phyloP scores from a whole-genome alignment of 768 basidiomycete genomes.

The Lyophyllum atratum region DNA sequence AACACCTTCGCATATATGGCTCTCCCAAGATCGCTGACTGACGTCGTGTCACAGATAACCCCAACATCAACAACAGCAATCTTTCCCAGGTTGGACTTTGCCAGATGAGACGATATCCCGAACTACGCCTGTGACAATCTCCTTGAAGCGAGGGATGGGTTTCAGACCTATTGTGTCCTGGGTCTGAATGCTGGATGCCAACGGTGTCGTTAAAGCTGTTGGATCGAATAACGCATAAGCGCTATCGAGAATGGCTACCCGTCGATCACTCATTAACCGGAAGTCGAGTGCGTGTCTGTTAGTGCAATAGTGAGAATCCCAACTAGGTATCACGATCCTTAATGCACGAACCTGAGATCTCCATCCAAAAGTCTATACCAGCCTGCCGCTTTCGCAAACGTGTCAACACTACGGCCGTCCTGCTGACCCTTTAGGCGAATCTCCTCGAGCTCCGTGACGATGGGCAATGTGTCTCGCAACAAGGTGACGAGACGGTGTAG shows the following conservation, averaged over 20 bases:
- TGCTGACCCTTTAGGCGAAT: conserved; percentile 40
- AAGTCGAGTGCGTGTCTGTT: conserved; percentile 78
- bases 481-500: conserved; percentile 68
- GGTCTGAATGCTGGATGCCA: not conserved
- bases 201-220: conserved; percentile 14
- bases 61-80: conserved; percentile 64
- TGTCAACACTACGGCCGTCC: conserved; percentile 48
- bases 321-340: not conserved
- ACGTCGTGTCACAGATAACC: conserved; percentile 54
- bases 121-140: conserved; percentile 53
- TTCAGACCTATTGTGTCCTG: conserved; percentile 42
- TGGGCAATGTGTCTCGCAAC: conserved; percentile 75
- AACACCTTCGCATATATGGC: conserved; percentile 33
- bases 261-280: conserved; percentile 66
- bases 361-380: conserved; percentile 81
- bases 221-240: conserved; percentile 57
- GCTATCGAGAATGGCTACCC: conserved; percentile 74
- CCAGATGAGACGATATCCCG: conserved; percentile 36
- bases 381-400: conserved; percentile 77
- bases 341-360: conserved; percentile 54
- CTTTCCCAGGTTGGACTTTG: conserved; percentile 32
- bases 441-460: conserved; percentile 70
- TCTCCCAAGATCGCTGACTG: conserved; percentile 48
- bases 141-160: conserved; percentile 61
- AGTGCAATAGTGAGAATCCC: conserved; percentile 4